Evolutionary conservation across 2,329 filamentous ascomycete species (phyloP), one percentile per base, ranked within the genome.

Genomic region (Lomentospora prolificans): DNA sequence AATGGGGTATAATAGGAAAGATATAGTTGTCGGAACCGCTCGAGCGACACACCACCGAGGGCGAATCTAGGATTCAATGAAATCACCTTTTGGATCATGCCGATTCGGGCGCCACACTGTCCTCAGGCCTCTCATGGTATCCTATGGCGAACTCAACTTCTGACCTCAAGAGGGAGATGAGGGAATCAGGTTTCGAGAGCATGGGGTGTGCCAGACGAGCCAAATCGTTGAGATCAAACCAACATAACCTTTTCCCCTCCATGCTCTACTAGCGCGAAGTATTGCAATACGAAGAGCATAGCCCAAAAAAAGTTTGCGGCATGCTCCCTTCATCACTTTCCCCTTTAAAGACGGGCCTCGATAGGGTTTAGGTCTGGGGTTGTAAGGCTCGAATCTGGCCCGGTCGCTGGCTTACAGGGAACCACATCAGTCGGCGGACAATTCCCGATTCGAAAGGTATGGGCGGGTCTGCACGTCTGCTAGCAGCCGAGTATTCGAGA

Each of bases 301-400:
- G n/a, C n/a, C n/a, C n/a, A n/a, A n/a, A n/a, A n/a, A n/a, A n/a
- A n/a, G n/a, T n/a, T n/a, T n/a, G n/a, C n/a, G n/a, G n/a, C n/a
- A n/a, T n/a, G n/a, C n/a, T 33, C 30, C 30, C 12, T 48, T 48
- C 12, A 8, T 48, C 24, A 19, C 12, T 48, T 10, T 3, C n/a
- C 10, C 24, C 22, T 48, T 48, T 19, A 48, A 22, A 48, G 44
- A 22, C 24, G 17, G 24, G 17, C 17, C 17, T 14, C 8, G 44
- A 27, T 48, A 48, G 44, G 44, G 44, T 48, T 48, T 48, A 25
- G 44, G 44, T 22, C 44, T 48, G 44, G 44, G 44, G 44, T 48
- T 48, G 22, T 22, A 10, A 48, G 17, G 44, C 22, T 19, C 19
- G 19, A 10, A 48, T 27, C 44, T 12, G 22, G 44, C 22, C 17